These are phyloP conservation scores for Xylaria sp. DNA, from an alignment of 2,329 filamentous ascomycete genomes.

Conservation along the genomic window DNA sequence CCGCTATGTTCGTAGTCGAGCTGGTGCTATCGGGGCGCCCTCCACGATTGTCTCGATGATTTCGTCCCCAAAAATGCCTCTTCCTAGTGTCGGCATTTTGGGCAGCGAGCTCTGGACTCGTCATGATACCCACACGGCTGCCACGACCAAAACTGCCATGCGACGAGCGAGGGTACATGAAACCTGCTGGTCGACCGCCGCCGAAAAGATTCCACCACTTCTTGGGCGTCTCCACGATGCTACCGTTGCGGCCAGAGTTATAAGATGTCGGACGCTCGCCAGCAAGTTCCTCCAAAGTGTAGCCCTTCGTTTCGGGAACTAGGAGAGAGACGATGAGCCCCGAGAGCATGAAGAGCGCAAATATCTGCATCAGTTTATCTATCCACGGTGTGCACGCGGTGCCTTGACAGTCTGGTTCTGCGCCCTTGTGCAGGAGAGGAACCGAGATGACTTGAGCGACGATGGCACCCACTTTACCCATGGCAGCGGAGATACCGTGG, in stretches of 20 bases:
- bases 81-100: slow-evolving; percentile 39
- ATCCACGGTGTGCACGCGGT: slow-evolving; percentile 68
- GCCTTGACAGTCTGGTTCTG: slow-evolving; percentile 59
- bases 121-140: slow-evolving; percentile 56
- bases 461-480: slow-evolving; percentile 75
- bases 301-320: slow-evolving; percentile 80
- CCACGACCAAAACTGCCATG: slow-evolving; percentile 42
- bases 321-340: slow-evolving; percentile 75
- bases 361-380: slow-evolving; percentile 79
- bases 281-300: slow-evolving; percentile 76
- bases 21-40: slow-evolving; percentile 41
- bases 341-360: slow-evolving; percentile 81
- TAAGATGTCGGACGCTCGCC: slow-evolving; percentile 72
- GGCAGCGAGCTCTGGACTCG: slow-evolving; percentile 53
- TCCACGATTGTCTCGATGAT: neutral
- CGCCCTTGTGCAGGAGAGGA: slow-evolving; percentile 68
- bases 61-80: slow-evolving; percentile 39
- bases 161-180: slow-evolving; percentile 55
- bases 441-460: slow-evolving; percentile 73
- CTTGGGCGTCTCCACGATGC: slow-evolving; percentile 53
- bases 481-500: slow-evolving; percentile 73
- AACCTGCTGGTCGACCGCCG: slow-evolving; percentile 63
- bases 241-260: slow-evolving; percentile 62
- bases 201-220: slow-evolving; percentile 58
- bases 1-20: slow-evolving; percentile 43